phyloP scores from a whole-genome alignment of 768 basidiomycete genomes.

The Suillus americanus region DNA sequence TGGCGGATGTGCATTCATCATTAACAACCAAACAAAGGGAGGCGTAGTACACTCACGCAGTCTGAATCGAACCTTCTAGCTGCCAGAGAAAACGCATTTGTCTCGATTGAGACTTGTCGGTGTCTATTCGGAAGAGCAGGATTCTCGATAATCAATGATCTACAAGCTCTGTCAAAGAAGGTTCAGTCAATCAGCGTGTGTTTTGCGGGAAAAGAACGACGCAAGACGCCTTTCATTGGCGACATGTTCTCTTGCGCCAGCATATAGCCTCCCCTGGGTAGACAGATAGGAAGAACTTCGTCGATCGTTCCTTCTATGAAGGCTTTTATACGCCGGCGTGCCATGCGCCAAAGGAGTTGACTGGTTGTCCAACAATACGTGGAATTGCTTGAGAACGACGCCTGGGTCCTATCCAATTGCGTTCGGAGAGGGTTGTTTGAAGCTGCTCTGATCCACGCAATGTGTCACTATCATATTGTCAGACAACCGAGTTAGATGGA shows the following conservation, averaged over 20 bases:
- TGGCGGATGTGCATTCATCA: not conserved
- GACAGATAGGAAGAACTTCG: not conserved
- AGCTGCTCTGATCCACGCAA: not conserved
- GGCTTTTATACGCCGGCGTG: not conserved
- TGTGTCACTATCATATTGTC: not conserved
- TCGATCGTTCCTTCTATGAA: not conserved
- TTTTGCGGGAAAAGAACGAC: not conserved
- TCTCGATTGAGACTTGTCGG: not conserved
- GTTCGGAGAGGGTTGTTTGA: not conserved
- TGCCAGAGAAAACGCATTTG: not conserved
- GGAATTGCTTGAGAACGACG: not conserved
- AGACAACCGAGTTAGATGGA: not conserved
- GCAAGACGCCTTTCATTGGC: not conserved
- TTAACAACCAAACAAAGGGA: not conserved
- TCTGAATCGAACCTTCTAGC: not conserved
- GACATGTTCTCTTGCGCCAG: not conserved
- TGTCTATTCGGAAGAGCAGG: not conserved
- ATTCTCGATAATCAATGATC: not conserved
- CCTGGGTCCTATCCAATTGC: not conserved
- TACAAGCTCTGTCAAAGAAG: not conserved
- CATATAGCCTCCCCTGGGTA: not conserved
- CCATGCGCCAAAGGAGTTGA: not conserved
- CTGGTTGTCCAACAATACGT: not conserved
- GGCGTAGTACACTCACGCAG: not conserved
- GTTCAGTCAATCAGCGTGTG: not conserved